Evolutionary conservation across 2,329 filamentous ascomycete genomes (phyloP).

Genomic region (Venturia pyrina): DNA sequence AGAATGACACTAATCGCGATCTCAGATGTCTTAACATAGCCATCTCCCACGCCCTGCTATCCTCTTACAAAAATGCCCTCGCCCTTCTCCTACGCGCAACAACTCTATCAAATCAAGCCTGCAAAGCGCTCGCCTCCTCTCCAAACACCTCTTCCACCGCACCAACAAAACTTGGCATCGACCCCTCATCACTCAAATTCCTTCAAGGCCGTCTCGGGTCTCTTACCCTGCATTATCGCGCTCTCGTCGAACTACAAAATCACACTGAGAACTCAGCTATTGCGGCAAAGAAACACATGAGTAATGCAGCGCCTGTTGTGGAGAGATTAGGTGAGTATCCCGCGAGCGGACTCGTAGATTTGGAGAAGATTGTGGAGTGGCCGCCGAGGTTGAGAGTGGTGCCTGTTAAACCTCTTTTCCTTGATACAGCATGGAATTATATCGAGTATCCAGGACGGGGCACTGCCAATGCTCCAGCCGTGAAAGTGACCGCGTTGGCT

Average conservation of each 20-base stretch:
- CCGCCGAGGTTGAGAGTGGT: constrained; percentile 75
- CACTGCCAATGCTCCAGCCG: constrained; percentile 11
- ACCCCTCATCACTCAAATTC: constrained; percentile 45
- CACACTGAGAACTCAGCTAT: constrained; percentile 41
- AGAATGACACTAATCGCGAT: constrained; percentile 1
- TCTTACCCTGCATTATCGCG: constrained; percentile 71
- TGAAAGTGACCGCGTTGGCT: neutral
- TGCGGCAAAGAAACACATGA: constrained; percentile 34
- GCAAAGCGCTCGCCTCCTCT: constrained; percentile 34
- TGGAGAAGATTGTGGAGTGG: constrained; percentile 74
- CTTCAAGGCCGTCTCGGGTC: constrained; percentile 55
- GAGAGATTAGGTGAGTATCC: constrained; percentile 71
- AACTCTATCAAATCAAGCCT: constrained; percentile 47
- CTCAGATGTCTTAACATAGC: constrained; percentile 70
- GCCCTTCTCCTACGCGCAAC: constrained; percentile 69
- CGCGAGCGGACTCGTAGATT: constrained; percentile 52
- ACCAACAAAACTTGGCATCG: constrained; percentile 55
- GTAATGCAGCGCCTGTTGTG: constrained; percentile 51
- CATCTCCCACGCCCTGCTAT: constrained; percentile 68
- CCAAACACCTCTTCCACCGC: constrained; percentile 24
- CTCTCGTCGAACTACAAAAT: constrained; percentile 72
- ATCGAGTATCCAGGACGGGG: constrained; percentile 67
- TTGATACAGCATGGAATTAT: constrained; percentile 97
- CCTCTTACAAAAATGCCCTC: constrained; percentile 67
- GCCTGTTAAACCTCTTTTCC: constrained; percentile 88